Percentiles rank a stretch among this genome's conserved stretches.
Conservation (phyloP, 1,284 basidiomycete species). For the Trichosporon asahii region DNA sequence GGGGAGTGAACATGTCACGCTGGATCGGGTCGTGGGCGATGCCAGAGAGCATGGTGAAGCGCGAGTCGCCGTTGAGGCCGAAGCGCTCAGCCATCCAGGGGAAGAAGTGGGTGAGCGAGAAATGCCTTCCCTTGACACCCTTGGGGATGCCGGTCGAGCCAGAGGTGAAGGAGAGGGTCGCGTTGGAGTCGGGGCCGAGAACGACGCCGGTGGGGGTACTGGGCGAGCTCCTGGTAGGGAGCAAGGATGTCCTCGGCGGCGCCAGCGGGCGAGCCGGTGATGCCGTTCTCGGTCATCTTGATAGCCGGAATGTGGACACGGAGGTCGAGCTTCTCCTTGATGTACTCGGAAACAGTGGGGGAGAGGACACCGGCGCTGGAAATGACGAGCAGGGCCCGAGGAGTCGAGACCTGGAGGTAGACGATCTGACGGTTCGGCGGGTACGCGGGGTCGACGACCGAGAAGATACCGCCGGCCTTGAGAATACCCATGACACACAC, state of each 20-base stretch:
- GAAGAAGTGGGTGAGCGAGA: constrained; percentile 97
- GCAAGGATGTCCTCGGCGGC: constrained; percentile 48
- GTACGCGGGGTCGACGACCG: constrained; percentile 97
- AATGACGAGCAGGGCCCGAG: constrained; percentile 87
- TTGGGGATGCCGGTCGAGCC: constrained; percentile 98
- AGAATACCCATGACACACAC: constrained; percentile 96
- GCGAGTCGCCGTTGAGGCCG: constrained; percentile 68
- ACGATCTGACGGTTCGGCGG: constrained; percentile 91
- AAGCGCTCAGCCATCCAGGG: constrained; percentile 98
- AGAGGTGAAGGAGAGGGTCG: constrained; percentile 93
- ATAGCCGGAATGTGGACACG: constrained; percentile 92
- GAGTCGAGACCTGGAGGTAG: constrained; percentile 90
- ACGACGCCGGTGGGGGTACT: constrained; percentile 65
- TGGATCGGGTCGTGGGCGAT: constrained; percentile 99
- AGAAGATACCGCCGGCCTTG: constrained; percentile 96
- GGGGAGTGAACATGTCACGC: constrained; percentile 97
- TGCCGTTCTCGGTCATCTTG: constrained; percentile 64
- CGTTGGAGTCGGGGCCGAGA: constrained; percentile 91
- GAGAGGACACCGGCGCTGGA: constrained; percentile 83
- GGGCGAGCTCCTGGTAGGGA: constrained; percentile 52
- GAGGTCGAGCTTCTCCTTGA: constrained; percentile 74
- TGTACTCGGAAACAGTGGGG: constrained; percentile 79
- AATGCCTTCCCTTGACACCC: constrained; percentile 92
- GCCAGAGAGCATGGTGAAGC: constrained; percentile 98
- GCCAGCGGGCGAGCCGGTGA: constrained; percentile 63